Percentiles rank a stretch among this genome's conserved stretches.
Conservation (phyloP, 2,329 filamentous ascomycete species). For the Aspergillus phoenicis region DNA sequence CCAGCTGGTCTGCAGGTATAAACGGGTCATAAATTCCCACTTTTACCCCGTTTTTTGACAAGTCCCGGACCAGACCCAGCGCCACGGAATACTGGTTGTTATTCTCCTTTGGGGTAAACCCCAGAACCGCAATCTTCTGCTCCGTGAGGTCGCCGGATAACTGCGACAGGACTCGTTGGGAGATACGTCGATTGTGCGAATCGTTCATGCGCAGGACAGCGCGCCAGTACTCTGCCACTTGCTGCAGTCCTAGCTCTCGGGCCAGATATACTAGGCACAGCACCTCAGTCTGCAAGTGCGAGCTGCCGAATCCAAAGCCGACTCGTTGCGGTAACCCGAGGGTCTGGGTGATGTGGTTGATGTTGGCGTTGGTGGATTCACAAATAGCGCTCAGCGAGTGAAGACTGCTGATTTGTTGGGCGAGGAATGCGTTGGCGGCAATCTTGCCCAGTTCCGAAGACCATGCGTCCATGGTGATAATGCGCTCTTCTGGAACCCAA, state of each 20-base stretch:
- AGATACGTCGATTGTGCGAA: conserved; percentile 6
- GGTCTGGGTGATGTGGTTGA: conserved; percentile 14
- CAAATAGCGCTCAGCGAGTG: conserved; percentile 17
- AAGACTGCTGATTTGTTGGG: conserved; percentile 22
- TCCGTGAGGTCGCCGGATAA: conserved; percentile 1
- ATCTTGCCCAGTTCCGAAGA: conserved; percentile 22
- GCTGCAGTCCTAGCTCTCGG: conserved; percentile 18
- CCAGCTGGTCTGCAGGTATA: conserved; percentile 2
- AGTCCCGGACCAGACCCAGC: conserved; percentile 6
- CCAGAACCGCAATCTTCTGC: conserved; percentile 14
- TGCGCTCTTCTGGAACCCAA: conserved; percentile 21
- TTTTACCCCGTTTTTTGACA: conserved; percentile 11
- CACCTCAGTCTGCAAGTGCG: conserved; percentile 16
- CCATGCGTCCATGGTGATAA: conserved; percentile 28
- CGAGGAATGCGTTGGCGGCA: conserved; percentile 15
- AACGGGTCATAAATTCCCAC: conserved; percentile 13
- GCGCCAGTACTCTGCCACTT: conserved; percentile 25
- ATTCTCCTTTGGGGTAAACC: conserved; percentile 8
- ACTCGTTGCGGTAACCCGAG: conserved; percentile 12
- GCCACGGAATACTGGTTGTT: not conserved
- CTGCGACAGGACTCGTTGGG: conserved; percentile 1
- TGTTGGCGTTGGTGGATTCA: conserved; percentile 19
- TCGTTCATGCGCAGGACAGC: conserved; percentile 20
- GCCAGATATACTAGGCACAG: conserved; percentile 23
- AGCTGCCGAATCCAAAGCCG: conserved; percentile 5